Conservation (phyloP, 2,329 filamentous ascomycete species). For the Clonostachys rhizophaga region DNA sequence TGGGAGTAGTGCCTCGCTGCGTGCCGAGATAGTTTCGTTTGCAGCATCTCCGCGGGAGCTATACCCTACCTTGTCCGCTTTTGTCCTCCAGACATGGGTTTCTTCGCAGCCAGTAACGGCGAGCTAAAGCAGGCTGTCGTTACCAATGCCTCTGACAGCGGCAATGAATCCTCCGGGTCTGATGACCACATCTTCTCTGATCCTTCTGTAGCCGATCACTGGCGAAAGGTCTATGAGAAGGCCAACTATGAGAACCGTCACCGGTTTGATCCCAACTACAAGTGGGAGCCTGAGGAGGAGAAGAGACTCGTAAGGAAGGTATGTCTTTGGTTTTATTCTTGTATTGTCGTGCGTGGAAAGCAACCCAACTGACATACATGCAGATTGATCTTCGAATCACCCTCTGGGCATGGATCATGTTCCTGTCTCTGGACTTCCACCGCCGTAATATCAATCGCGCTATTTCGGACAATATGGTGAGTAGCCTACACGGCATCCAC, state of each 20-base stretch:
- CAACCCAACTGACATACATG: conserved; percentile 9
- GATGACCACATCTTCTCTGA: conserved; percentile 33
- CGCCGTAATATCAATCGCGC: conserved; percentile 39
- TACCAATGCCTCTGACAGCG: too few relatives aligned
- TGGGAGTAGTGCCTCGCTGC: too few relatives aligned
- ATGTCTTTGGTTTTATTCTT: background rate
- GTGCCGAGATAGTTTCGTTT: too few relatives aligned
- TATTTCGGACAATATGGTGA: conserved; percentile 30
- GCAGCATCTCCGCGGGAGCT: too few relatives aligned
- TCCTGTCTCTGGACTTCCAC: conserved; percentile 38
- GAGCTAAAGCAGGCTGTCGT: too few relatives aligned
- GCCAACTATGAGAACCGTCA: conserved; percentile 46
- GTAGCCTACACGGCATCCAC: background rate
- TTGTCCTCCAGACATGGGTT: too few relatives aligned
- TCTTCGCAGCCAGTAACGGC: too few relatives aligned
- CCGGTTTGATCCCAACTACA: conserved; percentile 42
- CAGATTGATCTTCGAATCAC: conserved; percentile 40
- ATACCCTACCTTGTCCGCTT: too few relatives aligned
- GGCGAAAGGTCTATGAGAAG: conserved; percentile 42
- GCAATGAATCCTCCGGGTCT: too few relatives aligned
- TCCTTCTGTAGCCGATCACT: conserved; percentile 40
- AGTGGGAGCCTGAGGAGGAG: conserved; percentile 43
- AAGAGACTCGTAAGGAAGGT: conserved; percentile 39
- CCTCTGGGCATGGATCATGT: conserved; percentile 40
- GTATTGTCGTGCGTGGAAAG: background rate